Percentiles rank a stretch among this genome's conserved stretches.
phyloP scores from a whole-genome alignment of 2,329 filamentous ascomycete genomes.

The Stemphylium vesicarium region DNA sequence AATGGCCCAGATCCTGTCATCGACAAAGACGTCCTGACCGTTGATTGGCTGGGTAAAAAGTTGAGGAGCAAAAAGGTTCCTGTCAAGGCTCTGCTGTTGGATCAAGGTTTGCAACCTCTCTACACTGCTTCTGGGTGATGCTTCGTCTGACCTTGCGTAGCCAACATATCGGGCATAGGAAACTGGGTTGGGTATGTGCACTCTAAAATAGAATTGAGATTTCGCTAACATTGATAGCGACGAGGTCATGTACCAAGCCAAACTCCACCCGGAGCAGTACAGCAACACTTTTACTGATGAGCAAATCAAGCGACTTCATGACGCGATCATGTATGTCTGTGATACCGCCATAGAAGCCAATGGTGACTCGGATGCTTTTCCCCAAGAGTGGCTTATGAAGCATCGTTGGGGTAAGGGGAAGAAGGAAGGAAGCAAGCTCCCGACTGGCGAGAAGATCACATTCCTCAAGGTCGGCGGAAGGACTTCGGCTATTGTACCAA shows the following conservation, averaged over 20 bases:
- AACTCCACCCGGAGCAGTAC: conserved; percentile 91
- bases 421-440: conserved; percentile 71
- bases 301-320: conserved; percentile 75
- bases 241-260: conserved; percentile 88
- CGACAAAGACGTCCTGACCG: conserved; percentile 77
- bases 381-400: conserved; percentile 83
- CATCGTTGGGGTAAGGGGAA: conserved; percentile 90
- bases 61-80: conserved; percentile 80
- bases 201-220: not conserved
- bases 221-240: conserved; percentile 57
- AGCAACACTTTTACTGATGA: conserved; percentile 77
- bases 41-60: conserved; percentile 74
- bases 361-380: conserved; percentile 83
- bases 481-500: conserved; percentile 87
- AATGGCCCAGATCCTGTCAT: conserved; percentile 93
- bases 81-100: conserved; percentile 85
- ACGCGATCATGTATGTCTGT: conserved; percentile 78
- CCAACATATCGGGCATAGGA: conserved; percentile 87
- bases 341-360: conserved; percentile 77
- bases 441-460: conserved; percentile 82
- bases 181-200: conserved; percentile 83
- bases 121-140: not conserved
- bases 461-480: conserved; percentile 89
- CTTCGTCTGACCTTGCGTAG: conserved; percentile 24
- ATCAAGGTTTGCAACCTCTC: conserved; percentile 61